Evolutionary conservation across 2,329 filamentous ascomycete species (phyloP), one percentile per base, ranked within the genome.

Genomic region (Claviceps cyperi): DNA sequence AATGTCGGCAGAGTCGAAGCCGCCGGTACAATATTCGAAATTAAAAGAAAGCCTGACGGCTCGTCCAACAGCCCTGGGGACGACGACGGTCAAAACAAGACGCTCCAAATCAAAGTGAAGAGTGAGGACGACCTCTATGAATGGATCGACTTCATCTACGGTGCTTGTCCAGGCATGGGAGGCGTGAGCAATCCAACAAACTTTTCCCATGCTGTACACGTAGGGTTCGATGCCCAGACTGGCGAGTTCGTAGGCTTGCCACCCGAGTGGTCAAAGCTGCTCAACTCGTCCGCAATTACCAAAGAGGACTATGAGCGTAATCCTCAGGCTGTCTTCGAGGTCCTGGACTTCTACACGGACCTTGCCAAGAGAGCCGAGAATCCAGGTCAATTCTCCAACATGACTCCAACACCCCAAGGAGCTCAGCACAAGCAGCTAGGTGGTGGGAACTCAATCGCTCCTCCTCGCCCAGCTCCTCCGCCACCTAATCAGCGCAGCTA

Each of bases 281-380:
- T 98, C 57, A 97, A 92, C 61, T 90, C 89, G 8, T 97, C 92
- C 2, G 92, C 92, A 52, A 92, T 98, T 61, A 97, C 92, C 52
- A 95, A 96, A 68, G 92, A 98, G 61, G 92, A 98, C 65, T 97
- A 97, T 68, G 88, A 94, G 69, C 90, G 92, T 62, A 96, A 98
- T 62, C 92, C 92, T 5, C 84, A 91, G 70, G 88, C 81, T 52
- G 84, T 81, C 24, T 82, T 88, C 50, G 86, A 91, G 63, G 86
- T 88, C 43, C 71, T 91, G 17, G 84, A 90, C 64, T 91, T 91
- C 68, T 91, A 90, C 68, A 87, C 85, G 1, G 85, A 89, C 65
- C 83, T 90, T 46, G 83, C 84, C 55, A 88, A 88, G 70, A 75
- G 83, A 54, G 76, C 78, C 47, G 81, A 88, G 51, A 81, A 88